Base-by-base conservation (phyloP, 257 asterid species). In the Linaria vulgaris region DNA sequence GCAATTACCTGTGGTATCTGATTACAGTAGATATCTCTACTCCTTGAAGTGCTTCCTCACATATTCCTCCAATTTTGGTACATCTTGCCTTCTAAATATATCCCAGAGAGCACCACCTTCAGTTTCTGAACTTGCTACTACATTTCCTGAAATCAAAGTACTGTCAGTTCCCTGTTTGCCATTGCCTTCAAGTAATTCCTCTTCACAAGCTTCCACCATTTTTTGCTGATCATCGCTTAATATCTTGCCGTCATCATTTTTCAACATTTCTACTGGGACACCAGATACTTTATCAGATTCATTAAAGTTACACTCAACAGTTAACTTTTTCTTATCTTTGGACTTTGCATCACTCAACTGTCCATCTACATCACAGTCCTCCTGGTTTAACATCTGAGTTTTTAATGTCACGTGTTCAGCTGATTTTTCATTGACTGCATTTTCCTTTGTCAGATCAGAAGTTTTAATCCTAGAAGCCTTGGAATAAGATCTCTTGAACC, bases 51-150 rank as follows among this genome's bases (percentile, higher is more conserved):
- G 87, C 72, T 60, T 72, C 73, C 67, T 72, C 70, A 79, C 75
- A 25, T 78, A 90, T 20, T 83, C 76, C 64, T 85, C 88, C 67
- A 90, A 59, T 65, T 82, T 77, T 4, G 95, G 85, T 30, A 85
- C 84, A 59, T 90, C 97, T 70, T 90, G 69, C 75, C 90, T 87
- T 80, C 96, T 80, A 76, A 85, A 90, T 25, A 90, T 85, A 76
- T 90, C 97, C 97, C 97, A 90, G 21, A 90, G 69, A 56, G 97
- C 97, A 70, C 91, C 95, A 56, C 88, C 85, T 39, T 77, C 87
- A 52, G 69, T 72, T 57, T 76, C 72, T 55, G 45, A 59, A 57
- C 64, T 72, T 78, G 64, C 79, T 12, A 66, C 43, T 20, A 72
- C 17, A 56, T 22, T 52, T 46, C 61, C 76, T 30, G 74, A 67